Evolutionary conservation across 2,329 filamentous ascomycete species (phyloP).

Genomic region (Lecanosticta acicola): DNA sequence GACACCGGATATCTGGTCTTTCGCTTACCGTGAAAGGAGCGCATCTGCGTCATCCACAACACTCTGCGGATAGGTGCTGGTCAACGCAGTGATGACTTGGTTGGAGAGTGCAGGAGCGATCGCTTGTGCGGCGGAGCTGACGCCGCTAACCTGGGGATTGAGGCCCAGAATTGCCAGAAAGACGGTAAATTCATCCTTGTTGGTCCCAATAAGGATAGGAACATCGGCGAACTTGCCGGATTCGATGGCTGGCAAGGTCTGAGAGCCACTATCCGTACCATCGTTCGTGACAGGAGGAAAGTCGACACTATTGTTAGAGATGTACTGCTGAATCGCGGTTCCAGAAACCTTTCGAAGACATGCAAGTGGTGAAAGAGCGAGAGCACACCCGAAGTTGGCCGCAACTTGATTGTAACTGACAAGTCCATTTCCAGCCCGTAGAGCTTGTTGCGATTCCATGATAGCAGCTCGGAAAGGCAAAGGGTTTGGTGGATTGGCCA

Average conservation of each 20-base stretch:
- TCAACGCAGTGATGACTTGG: not conserved
- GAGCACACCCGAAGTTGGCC: slow-evolving; percentile 13
- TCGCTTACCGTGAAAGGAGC: slow-evolving; percentile 1
- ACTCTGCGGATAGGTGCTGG: not conserved
- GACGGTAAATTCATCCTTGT: slow-evolving; percentile 25
- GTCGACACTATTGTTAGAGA: slow-evolving; percentile 18
- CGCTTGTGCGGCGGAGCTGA: slow-evolving; percentile 13
- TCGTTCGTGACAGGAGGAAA: slow-evolving; percentile 13
- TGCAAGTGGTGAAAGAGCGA: slow-evolving; percentile 1
- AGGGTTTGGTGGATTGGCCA: slow-evolving; percentile 15
- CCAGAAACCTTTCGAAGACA: slow-evolving; percentile 14
- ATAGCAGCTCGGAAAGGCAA: slow-evolving; percentile 21
- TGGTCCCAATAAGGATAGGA: slow-evolving; percentile 25
- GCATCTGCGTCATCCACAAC: not conserved
- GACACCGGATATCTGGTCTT: too few species aligned
- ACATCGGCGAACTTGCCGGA: slow-evolving; percentile 18
- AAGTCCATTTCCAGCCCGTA: slow-evolving; percentile 5
- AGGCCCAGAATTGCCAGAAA: slow-evolving; percentile 19
- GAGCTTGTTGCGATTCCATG: slow-evolving; percentile 13
- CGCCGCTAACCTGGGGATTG: slow-evolving; percentile 5
- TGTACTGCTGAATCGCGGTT: slow-evolving; percentile 10
- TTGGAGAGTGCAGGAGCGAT: slow-evolving; percentile 7
- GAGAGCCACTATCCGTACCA: slow-evolving; percentile 10
- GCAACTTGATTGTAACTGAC: slow-evolving; percentile 12
- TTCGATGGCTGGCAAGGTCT: slow-evolving; percentile 8